Conservation (phyloP, 257 asterid genomes). For the Solanum acaule region DNA sequence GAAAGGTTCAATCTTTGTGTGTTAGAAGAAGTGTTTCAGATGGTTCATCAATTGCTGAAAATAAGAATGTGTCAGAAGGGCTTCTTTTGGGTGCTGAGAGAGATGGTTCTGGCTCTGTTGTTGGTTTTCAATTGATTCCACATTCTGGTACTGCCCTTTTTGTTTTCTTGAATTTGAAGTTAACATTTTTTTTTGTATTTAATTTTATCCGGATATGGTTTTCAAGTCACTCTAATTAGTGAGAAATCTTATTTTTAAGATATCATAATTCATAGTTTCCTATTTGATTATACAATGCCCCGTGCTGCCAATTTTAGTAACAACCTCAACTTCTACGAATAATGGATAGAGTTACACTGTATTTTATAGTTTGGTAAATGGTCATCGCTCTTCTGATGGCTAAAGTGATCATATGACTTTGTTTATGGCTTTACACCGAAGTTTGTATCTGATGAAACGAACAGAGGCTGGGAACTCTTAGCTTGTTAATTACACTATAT, state of each 20-base stretch:
- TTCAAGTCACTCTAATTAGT: background rate
- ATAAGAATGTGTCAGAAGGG: slow-evolving; percentile 10
- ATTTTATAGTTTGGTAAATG: background rate
- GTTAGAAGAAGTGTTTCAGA: slow-evolving; percentile 26
- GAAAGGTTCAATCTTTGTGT: slow-evolving; percentile 18
- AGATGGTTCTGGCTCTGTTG: slow-evolving; percentile 49
- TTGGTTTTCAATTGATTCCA: slow-evolving; percentile 60
- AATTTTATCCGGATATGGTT: background rate
- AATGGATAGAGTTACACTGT: background rate
- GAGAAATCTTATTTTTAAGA: background rate
- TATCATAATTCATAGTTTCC: background rate
- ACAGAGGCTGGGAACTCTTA: background rate
- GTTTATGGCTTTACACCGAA: background rate
- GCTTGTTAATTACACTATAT: background rate
- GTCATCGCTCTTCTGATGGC: background rate
- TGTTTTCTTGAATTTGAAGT: background rate
- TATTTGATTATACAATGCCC: background rate
- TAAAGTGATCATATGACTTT: background rate
- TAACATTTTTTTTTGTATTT: background rate
- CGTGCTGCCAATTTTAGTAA: background rate
- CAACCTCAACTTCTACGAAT: background rate
- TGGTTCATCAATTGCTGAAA: slow-evolving; percentile 1
- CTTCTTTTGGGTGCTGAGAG: slow-evolving; percentile 39
- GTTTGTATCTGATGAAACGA: background rate
- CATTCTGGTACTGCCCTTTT: slow-evolving; percentile 41